Evolutionary conservation across 768 basidiomycete species (phyloP), one percentile per base, ranked within the genome.

Genomic region (Boletus edulis): DNA sequence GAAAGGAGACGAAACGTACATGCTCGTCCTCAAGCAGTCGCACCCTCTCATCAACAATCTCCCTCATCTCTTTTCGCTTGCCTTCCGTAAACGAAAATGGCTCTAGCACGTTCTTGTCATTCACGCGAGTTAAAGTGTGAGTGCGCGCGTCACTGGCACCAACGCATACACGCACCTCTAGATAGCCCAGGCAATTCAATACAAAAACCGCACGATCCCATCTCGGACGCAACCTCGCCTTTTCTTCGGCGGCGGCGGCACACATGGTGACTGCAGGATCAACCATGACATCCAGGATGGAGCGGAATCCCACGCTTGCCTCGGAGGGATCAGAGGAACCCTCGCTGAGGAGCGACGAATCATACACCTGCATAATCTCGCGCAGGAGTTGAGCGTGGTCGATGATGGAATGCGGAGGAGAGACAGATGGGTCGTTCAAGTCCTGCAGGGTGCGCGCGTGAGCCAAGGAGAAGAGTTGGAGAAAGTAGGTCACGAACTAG

Each of bases 131-230:
- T 29, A 14, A 17, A 20, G 20, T 0, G 51, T 58, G 12, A 62
- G 37, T 17, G 32, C 42, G 46, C 40, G 24, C 42, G 35, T 44
- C 55, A n/a, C n/a, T 9, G 13, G 34, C 45, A 14, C 53, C 14
- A 42, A 20, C 54, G 7, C 22, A 46, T 5, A 22, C 20, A 70
- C 80, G 29, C 46, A 94, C 94, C 78, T 87, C 82, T 14, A 97
- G 71, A 67, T 93, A 94, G 17, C 81, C 84, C 58, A 93, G 70
- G 55, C 89, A 96, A 63, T 98, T 98, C 59, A 97, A 75, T 50
- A 91, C 77, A 66, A 92, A 98, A 0, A 97, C 81, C 3, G 82
- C 79, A 44, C 77, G 79, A 67, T 99, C 95, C 92, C 95, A 96
- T 32, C 72, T 76, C 6, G 78, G 80, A 29, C 79, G 73, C 18